These are phyloP conservation scores for Kurtzmaniella quercitrusa DNA, from an alignment of 1,139 yeast genomes.

Conservation along the genomic window DNA sequence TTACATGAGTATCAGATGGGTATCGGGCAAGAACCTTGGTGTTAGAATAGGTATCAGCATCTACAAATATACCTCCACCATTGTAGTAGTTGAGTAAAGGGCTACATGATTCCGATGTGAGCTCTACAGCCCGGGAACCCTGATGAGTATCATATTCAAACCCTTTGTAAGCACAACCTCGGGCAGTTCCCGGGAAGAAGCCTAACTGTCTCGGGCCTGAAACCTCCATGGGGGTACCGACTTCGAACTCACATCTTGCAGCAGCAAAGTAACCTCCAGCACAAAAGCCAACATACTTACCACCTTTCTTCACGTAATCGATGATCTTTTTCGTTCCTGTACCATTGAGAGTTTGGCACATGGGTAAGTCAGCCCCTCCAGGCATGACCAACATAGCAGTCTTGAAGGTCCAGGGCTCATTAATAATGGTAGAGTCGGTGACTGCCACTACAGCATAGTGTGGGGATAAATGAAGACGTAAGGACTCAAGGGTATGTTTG, in stretches of 20 bases:
- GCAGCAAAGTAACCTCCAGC: slow-evolving; percentile 95
- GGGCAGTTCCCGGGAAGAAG: slow-evolving; percentile 76
- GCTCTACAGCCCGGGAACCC: slow-evolving; percentile 63
- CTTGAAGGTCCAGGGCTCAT: slow-evolving; percentile 86
- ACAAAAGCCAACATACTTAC: slow-evolving; percentile 80
- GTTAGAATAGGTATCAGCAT: slow-evolving; percentile 55
- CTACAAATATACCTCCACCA: slow-evolving; percentile 85
- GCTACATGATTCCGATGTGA: slow-evolving; percentile 17
- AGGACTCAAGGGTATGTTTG: slow-evolving; percentile 73
- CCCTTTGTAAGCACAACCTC: slow-evolving; percentile 81
- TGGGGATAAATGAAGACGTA: slow-evolving; percentile 75
- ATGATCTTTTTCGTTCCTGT: slow-evolving; percentile 56
- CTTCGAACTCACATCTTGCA: slow-evolving; percentile 77
- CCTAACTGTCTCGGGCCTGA: slow-evolving; percentile 77
- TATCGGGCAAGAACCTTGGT: slow-evolving; percentile 75
- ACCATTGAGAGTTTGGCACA: slow-evolving; percentile 68
- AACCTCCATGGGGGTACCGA: slow-evolving; percentile 75
- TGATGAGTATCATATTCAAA: slow-evolving; percentile 71
- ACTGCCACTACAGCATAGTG: slow-evolving; percentile 81
- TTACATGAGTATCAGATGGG: slow-evolving; percentile 35
- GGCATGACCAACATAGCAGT: slow-evolving; percentile 83
- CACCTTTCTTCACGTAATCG: slow-evolving; percentile 73
- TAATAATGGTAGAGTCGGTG: slow-evolving; percentile 53
- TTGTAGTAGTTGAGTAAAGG: slow-evolving; percentile 52
- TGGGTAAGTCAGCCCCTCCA: slow-evolving; percentile 95